A percentile compares a stretch with the other conserved stretches of the same genome.
Conservation (phyloP, 345 rosid genomes). For the Microthlaspi erraticum region DNA sequence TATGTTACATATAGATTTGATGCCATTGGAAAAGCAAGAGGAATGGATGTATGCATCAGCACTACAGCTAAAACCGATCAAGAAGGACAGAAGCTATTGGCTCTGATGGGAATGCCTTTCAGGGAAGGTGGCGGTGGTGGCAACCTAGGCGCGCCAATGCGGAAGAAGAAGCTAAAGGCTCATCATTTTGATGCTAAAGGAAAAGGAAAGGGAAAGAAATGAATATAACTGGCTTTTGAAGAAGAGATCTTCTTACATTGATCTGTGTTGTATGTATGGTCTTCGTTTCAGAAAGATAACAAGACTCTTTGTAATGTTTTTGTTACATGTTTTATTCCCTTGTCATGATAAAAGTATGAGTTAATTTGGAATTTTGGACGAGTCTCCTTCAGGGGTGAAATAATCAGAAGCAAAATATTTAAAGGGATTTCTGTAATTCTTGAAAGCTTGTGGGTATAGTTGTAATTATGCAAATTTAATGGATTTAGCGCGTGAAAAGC, state of each 20-base stretch:
- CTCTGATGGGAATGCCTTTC: conserved; percentile 97
- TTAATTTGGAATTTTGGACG: neutral
- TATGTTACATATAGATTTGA: conserved; percentile 44
- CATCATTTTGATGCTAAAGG: conserved; percentile 79
- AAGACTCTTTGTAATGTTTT: conserved; percentile 24
- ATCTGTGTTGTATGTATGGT: conserved; percentile 24
- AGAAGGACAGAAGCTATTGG: conserved; percentile 79
- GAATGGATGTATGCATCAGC: conserved; percentile 93
- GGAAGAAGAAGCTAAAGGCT: conserved; percentile 84
- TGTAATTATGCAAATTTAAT: conserved; percentile 2
- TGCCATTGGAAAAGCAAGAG: conserved; percentile 70
- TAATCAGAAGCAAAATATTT: neutral
- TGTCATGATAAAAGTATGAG: neutral
- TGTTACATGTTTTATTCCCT: conserved; percentile 20
- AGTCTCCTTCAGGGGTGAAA: neutral
- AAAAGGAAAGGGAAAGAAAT: conserved; percentile 61
- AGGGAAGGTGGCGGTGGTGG: conserved; percentile 64
- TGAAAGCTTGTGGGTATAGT: conserved; percentile 1
- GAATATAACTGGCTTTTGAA: conserved; percentile 21
- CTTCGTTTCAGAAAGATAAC: conserved; percentile 17
- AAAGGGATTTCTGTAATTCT: neutral
- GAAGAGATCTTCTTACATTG: neutral
- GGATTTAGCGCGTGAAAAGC: conserved; percentile 31
- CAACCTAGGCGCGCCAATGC: conserved; percentile 20
- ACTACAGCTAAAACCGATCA: conserved; percentile 81